Evolutionary conservation across 441 rosid genomes (phyloP), one percentile per base, ranked within the genome.

Genomic region (Pelargonium fulgidum): DNA sequence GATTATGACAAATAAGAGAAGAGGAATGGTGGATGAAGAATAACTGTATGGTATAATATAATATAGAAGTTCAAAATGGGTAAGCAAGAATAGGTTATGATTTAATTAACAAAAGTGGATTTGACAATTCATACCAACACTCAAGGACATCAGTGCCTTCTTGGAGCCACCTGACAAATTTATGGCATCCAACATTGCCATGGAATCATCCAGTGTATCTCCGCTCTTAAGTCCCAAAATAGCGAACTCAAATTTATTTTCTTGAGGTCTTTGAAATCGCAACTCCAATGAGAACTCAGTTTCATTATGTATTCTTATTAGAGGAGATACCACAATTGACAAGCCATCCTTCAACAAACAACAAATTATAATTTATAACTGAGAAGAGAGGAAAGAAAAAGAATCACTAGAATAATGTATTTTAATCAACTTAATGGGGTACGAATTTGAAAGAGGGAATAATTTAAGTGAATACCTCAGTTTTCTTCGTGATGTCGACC

Each of bases 121-220:
- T 70, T 62, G 67, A 73, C 45, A 71, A 73, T 69, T 47, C 92
- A 68, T 84, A 94, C 99, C 99, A 74, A 89, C 87, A 78, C 86
- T 89, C 75, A 94, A 80, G n/a, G 97, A 94, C 80, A 85, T 83
- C 78, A 94, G 73, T 22, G 92, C 91, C 84, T 87, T 90, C 83
- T 87, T 94, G 72, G 75, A 62, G 74, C 86, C 94, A 75, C 97
- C 99, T 68, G 91, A 85, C 69, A 84, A 80, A 80, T 71, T 80
- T 72, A 87, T 78, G 63, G 99, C 96, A 84, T 89, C 95, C 83
- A 90, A 84, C 52, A 86, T 78, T 65, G 92, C 93, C 77, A 86
- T 81, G 73, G 97, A 87, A 77, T 94, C 97, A 86, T 94, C 99
- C 78, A 91, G 69, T 41, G 85, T 81, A 70, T 86, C 96, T 70